Evolutionary conservation across 768 basidiomycete species (phyloP).

Genomic region (Termitomyces sp.): DNA sequence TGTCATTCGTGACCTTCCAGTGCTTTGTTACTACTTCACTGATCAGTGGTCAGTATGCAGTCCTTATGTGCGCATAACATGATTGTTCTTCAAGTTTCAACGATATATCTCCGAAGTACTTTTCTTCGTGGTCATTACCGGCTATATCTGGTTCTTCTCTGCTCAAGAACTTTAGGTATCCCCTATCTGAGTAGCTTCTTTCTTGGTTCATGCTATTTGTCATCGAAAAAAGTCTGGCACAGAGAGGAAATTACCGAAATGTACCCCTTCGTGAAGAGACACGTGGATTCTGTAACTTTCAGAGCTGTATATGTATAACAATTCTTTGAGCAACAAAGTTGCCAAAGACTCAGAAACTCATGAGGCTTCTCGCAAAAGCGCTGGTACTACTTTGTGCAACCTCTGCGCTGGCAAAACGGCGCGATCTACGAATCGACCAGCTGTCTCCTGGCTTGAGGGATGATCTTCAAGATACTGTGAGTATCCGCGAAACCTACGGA

Average conservation of each 20-base stretch:
- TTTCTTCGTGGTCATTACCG: constrained; percentile 3
- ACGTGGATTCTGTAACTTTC: neutral
- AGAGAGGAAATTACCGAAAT: neutral
- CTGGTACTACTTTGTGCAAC: constrained; percentile 18
- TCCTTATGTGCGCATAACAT: neutral
- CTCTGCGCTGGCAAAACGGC: constrained; percentile 17
- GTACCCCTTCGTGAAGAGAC: neutral
- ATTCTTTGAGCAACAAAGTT: neutral
- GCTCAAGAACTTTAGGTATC: neutral
- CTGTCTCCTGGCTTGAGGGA: constrained; percentile 17
- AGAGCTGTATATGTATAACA: neutral
- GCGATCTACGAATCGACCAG: neutral
- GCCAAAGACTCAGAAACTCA: constrained; percentile 7
- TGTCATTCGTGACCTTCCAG: no score
- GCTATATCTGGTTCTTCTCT: neutral
- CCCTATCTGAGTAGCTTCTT: neutral
- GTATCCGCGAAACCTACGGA: neutral
- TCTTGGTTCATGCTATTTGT: neutral
- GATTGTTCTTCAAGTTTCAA: neutral
- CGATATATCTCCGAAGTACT: constrained; percentile 8
- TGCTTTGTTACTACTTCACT: no score
- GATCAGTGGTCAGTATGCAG: no score
- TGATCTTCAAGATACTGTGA: constrained; percentile 28
- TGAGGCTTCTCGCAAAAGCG: constrained; percentile 18
- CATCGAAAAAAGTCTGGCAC: neutral